A percentile compares a stretch with the other conserved stretches of the same genome.
phyloP scores from a whole-genome alignment of 345 rosid species.

The Moricandia moricandioides region DNA sequence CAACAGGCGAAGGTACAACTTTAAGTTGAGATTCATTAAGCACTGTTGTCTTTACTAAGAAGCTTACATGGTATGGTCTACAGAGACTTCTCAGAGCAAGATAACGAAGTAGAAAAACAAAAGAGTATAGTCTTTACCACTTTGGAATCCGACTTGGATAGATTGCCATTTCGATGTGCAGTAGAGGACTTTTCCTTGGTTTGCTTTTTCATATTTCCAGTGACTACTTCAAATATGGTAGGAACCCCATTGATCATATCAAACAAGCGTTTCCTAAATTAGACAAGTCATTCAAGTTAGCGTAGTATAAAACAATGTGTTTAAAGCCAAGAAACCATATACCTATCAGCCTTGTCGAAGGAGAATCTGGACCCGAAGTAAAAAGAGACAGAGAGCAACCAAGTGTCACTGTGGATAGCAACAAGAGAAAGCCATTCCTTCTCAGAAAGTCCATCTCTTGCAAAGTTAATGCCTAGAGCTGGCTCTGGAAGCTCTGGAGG shows the following conservation, averaged over 20 bases:
- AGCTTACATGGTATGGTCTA: background rate
- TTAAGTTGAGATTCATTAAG: background rate
- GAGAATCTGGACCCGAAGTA: conserved; percentile 78
- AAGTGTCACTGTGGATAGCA: conserved; percentile 80
- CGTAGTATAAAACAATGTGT: background rate
- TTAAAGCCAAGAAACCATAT: background rate
- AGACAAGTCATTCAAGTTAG: conserved; percentile 2
- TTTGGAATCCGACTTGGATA: conserved; percentile 57
- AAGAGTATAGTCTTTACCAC: conserved; percentile 33
- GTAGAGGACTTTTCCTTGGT: conserved; percentile 52
- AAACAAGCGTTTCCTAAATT: conserved; percentile 65
- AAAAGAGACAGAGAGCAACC: conserved; percentile 76
- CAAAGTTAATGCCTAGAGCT: conserved; percentile 81
- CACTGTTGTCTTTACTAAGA: background rate
- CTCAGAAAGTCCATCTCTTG: conserved; percentile 78
- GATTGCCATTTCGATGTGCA: conserved; percentile 56
- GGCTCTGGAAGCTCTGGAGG: conserved; percentile 94
- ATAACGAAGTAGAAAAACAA: background rate
- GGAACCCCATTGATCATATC: conserved; percentile 68
- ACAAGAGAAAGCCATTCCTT: conserved; percentile 82
- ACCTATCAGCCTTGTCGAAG: conserved; percentile 70
- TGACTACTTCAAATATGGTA: conserved; percentile 70
- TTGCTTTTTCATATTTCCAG: conserved; percentile 49
- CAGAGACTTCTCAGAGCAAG: no score
- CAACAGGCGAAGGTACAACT: background rate